These are phyloP conservation scores for Melastoma malabathricum DNA, from an alignment of 345 rosid species.

Conservation along the genomic window DNA sequence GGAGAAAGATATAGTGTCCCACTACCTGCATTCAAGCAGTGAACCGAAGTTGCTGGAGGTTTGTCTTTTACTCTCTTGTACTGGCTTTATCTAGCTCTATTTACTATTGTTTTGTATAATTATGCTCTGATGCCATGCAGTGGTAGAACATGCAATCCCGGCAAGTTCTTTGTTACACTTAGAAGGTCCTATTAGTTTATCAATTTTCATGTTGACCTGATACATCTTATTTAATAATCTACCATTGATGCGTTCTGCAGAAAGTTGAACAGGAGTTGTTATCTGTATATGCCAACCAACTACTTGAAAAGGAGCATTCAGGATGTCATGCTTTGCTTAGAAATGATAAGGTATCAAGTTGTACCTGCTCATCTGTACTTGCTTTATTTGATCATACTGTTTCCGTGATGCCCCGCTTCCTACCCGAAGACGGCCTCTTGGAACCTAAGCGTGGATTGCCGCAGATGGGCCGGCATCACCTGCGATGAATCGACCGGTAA, in stretches of 20 bases:
- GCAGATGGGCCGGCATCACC: slow-evolving; percentile 1
- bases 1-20: slow-evolving; percentile 41
- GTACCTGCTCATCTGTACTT: background rate
- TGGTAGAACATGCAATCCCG: background rate
- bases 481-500: background rate
- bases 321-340: slow-evolving; percentile 77
- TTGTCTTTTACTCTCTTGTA: slow-evolving; percentile 7
- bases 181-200: too few species aligned
- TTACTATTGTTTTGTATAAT: background rate
- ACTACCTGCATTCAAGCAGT: slow-evolving; percentile 33
- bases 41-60: slow-evolving; percentile 52
- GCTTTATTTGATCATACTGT: background rate
- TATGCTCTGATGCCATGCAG: too few species aligned
- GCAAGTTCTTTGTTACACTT: background rate
- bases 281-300: slow-evolving; percentile 43
- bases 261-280: slow-evolving; percentile 80
- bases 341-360: slow-evolving; percentile 56
- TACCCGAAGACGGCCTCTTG: background rate
- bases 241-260: slow-evolving; percentile 19
- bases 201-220: background rate
- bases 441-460: slow-evolving; percentile 4
- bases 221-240: background rate
- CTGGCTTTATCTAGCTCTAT: background rate
- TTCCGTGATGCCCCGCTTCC: too few species aligned
- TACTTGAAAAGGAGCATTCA: slow-evolving; percentile 78